Evolutionary conservation across 2,329 filamentous ascomycete genomes (phyloP).

Genomic region (Penicillium sclerotiorum): DNA sequence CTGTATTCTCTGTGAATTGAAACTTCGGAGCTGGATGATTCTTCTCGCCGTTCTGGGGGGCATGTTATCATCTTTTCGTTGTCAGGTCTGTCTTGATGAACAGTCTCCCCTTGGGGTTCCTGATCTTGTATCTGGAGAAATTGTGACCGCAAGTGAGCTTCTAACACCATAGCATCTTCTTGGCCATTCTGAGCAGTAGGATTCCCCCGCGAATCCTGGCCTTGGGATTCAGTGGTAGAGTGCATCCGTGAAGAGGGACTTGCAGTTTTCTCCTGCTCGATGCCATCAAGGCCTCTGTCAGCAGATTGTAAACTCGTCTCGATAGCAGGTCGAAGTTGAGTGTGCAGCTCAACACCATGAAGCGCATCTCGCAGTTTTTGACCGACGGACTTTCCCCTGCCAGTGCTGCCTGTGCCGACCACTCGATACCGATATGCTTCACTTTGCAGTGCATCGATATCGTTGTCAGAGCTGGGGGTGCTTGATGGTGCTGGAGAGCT

Average conservation of each 20-base stretch:
- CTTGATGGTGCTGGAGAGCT: constrained; percentile 8
- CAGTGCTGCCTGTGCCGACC: constrained; percentile 2
- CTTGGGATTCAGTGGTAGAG: neutral
- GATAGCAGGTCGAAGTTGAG: neutral
- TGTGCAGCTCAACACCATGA: constrained; percentile 1
- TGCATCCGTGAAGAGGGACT: neutral
- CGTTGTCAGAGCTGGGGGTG: neutral
- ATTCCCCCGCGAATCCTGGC: neutral
- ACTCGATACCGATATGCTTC: neutral
- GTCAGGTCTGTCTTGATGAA: no score
- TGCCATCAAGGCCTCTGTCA: neutral
- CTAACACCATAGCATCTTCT: neutral
- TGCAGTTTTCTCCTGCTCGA: neutral
- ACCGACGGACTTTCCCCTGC: constrained; percentile 27
- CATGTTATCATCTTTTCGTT: no score
- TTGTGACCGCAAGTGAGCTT: no score
- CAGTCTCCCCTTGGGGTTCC: no score
- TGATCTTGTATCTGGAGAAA: no score
- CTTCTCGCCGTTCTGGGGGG: no score
- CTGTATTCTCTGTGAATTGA: no score
- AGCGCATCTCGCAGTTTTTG: constrained; percentile 28
- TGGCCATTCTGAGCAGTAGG: neutral
- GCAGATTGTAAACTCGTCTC: neutral
- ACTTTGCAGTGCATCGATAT: neutral
- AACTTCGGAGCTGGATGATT: no score